Evolutionary conservation across 805 yeast genomes (phyloP).

Genomic region (Wickerhamiella australiensis): DNA sequence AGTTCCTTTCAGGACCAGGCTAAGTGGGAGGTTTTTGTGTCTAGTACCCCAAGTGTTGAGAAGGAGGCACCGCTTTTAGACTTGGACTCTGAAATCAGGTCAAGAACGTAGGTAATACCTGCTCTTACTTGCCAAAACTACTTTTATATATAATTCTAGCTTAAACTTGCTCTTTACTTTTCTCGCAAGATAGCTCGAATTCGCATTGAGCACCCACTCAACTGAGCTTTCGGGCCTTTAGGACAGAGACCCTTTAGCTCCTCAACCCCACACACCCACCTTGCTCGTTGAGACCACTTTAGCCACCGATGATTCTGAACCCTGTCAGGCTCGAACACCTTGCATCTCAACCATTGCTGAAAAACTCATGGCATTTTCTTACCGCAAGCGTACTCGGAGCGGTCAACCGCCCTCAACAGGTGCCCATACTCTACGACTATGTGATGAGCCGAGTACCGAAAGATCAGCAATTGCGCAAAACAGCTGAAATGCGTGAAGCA

Average conservation of each 20-base stretch:
- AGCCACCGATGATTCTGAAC: conserved; percentile 30
- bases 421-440: conserved; percentile 62
- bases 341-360: conserved; percentile 43
- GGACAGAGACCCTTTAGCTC: too few species aligned
- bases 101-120: too few species aligned
- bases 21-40: too few species aligned
- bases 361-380: conserved; percentile 57
- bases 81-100: too few species aligned
- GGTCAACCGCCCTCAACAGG: conserved; percentile 70
- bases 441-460: conserved; percentile 34
- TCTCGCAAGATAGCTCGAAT: background rate
- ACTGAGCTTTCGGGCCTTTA: too few species aligned
- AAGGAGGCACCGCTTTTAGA: too few species aligned
- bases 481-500: conserved; percentile 60
- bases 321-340: conserved; percentile 44
- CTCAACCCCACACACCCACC: background rate
- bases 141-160: background rate
- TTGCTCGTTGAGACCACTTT: background rate
- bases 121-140: background rate
- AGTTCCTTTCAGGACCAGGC: too few species aligned
- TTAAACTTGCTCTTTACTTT: background rate
- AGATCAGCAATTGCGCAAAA: conserved; percentile 25
- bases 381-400: conserved; percentile 75
- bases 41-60: too few species aligned
- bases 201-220: background rate